phyloP scores from a whole-genome alignment of 768 basidiomycete genomes.

The Amanita fuliginea region DNA sequence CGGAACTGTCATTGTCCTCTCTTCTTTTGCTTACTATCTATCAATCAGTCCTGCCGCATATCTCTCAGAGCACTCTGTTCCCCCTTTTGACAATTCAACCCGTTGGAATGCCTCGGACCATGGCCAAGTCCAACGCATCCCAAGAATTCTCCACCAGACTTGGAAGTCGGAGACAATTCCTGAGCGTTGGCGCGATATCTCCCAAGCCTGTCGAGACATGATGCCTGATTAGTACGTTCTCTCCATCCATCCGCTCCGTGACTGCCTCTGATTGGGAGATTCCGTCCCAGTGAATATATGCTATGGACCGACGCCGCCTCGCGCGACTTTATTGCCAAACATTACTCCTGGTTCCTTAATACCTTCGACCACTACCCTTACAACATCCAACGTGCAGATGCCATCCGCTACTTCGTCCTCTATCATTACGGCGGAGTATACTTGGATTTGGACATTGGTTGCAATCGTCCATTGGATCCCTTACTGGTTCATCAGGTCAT shows the following conservation, averaged over 20 bases:
- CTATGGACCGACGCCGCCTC: constrained; percentile 94
- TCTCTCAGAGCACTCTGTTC: constrained; percentile 69
- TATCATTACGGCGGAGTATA: constrained; percentile 94
- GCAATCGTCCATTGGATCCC: constrained; percentile 75
- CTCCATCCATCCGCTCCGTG: constrained; percentile 6
- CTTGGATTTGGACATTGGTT: constrained; percentile 95
- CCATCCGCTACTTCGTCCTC: constrained; percentile 95
- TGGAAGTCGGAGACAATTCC: constrained; percentile 93
- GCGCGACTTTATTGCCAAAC: constrained; percentile 76
- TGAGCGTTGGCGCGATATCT: constrained; percentile 66
- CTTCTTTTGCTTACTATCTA: constrained; percentile 84
- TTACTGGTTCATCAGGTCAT: constrained; percentile 81
- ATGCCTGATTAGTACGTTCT: constrained; percentile 90
- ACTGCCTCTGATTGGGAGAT: constrained; percentile 8
- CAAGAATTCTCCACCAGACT: constrained; percentile 93
- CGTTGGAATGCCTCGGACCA: constrained; percentile 57
- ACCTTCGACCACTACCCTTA: constrained; percentile 91
- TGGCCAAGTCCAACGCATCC: constrained; percentile 63
- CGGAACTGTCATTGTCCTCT: constrained; percentile 86
- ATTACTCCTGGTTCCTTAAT: constrained; percentile 89
- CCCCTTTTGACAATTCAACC: constrained; percentile 38
- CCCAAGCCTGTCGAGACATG: constrained; percentile 78
- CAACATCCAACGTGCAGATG: constrained; percentile 91
- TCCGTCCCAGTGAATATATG: constrained; percentile 70
- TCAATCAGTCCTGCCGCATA: constrained; percentile 71